Evolutionary conservation across 345 rosid species (phyloP), one percentile per base, ranked within the genome.

Genomic region (Corymbia maculata): DNA sequence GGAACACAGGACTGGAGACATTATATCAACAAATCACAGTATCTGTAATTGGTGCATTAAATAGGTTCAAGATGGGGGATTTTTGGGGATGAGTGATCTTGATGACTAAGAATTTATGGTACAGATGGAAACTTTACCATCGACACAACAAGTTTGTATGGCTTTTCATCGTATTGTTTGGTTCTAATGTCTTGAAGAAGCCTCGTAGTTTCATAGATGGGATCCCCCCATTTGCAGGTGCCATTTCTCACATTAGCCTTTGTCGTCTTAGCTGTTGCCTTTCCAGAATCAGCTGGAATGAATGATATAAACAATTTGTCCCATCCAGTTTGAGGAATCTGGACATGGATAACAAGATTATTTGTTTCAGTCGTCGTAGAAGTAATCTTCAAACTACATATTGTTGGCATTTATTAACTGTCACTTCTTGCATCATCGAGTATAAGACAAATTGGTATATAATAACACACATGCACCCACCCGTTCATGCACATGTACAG

Each of bases 151-250:
- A 97, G 90, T 92, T 95, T 98, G 90, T 95, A 98, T 17, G 95
- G 92, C 92, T 98, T 98, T 89, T 95, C 97, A 88, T 98, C 98
- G 22, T 91, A 97, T 84, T 93, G 95, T 89, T 93, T 98, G 86
- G 95, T 96, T 93, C 92, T 94, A 79, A 92, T 90, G 88, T 98
- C 98, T 91, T 94, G 99, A 86, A 98, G 97, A 90, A 98, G 97
- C 91, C 99, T 95, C 6, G 99, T 97, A 75, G 98, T 95, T 93
- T 98, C 99, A 87, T 98, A 98, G 90, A 98, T 97, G 8, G 99
- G 99, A 96, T 98, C 99, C 36, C 92, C 98, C 99, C 99, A 98
- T 91, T 98, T 98, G 94, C 99, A 98, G 59, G 94, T 93, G 90
- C 99, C 98, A 85, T 96, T 98, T 91, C 99, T 96, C 88, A 97